phyloP scores from a whole-genome alignment of 2,329 filamentous ascomycete species.

The Dactylellina haptotyla region DNA sequence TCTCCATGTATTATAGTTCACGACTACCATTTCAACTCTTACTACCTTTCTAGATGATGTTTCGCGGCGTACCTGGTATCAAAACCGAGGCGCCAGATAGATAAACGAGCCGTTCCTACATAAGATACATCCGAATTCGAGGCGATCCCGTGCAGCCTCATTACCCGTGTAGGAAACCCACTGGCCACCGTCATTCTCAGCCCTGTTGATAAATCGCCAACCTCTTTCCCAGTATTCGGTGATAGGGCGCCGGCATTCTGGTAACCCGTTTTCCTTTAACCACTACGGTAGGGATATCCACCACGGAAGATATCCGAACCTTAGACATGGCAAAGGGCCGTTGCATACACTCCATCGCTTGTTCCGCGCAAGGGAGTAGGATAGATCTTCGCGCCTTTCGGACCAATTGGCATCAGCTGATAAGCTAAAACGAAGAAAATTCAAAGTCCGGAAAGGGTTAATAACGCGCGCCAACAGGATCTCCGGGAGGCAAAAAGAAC shows the following conservation, averaged over 20 bases:
- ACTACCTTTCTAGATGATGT: background rate
- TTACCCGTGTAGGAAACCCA: background rate
- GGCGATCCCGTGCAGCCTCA: conserved; percentile 11
- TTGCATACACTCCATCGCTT: conserved; percentile 1
- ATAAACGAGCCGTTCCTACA: background rate
- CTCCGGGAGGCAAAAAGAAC: conserved; percentile 1
- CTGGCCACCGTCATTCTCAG: conserved; percentile 6
- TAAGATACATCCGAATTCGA: conserved; percentile 2
- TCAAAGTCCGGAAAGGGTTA: conserved; percentile 41
- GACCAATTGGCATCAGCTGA: conserved; percentile 51
- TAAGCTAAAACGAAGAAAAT: conserved; percentile 21
- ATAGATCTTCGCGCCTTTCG: conserved; percentile 11
- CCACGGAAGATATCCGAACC: conserved; percentile 53
- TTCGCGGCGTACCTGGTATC: background rate
- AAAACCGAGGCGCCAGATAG: background rate
- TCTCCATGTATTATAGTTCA: conserved; percentile 51
- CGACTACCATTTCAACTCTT: conserved; percentile 47
- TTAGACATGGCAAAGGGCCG: conserved; percentile 53
- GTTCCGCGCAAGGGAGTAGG: conserved; percentile 4
- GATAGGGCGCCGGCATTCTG: too few relatives aligned
- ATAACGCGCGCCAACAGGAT: conserved; percentile 55
- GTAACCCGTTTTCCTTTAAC: too few relatives aligned
- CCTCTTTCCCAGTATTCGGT: too few relatives aligned
- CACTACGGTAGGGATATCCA: conserved; percentile 15
- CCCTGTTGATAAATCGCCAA: conserved; percentile 4